Evolutionary conservation across 352 stramenopile genomes (phyloP), one percentile per base, ranked within the genome.

Genomic region (Pythium guiyangense): DNA sequence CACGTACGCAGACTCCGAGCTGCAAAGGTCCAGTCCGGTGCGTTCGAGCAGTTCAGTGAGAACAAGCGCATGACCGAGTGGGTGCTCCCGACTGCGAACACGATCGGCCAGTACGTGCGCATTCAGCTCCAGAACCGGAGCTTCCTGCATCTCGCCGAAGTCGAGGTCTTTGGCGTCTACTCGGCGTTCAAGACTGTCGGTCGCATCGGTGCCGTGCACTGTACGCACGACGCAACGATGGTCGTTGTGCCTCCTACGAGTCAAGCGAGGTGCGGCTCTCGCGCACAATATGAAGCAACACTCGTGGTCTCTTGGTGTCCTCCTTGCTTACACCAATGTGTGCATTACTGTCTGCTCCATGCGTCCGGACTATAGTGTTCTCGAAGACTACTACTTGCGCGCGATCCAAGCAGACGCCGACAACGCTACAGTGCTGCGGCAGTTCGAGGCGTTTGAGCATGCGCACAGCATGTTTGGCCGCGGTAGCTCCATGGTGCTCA

Each of bases 101-200:
- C 81, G 15, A 60, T 92, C 6, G 91, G 85, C 5, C 74, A 94
- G 66, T 89, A 77, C 52, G 54, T 89, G 5, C 77, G 81, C n/a
- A 69, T 98, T 12, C 94, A 98, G 60, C 61, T 97, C 5, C 84
- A 97, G 63, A 74, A 63, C 42, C 91, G 74, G 49, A 89, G 92
- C 57, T 97, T 96, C 54, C 65, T 98, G 52, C 90, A 97, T 64
- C 71, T 98, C 52, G 88, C 89, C 26, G 66, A 92, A 62, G 65
- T 98, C 18, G 80, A 98, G 63, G 90, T 98, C 11, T 97, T 96
- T 62, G 94, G 92, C 14, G 89, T 92, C 6, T 92, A 89, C 68
- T 89, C 88, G 20, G 73, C 82, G 6, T 84, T 87, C 60, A 83
- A 85, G 47, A 92, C 84, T 47, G 77, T 97, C 3, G 93, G 91